Evolutionary conservation across 139 green algal genomes (phyloP).

Genomic region (Ettlia oleoabundans): DNA sequence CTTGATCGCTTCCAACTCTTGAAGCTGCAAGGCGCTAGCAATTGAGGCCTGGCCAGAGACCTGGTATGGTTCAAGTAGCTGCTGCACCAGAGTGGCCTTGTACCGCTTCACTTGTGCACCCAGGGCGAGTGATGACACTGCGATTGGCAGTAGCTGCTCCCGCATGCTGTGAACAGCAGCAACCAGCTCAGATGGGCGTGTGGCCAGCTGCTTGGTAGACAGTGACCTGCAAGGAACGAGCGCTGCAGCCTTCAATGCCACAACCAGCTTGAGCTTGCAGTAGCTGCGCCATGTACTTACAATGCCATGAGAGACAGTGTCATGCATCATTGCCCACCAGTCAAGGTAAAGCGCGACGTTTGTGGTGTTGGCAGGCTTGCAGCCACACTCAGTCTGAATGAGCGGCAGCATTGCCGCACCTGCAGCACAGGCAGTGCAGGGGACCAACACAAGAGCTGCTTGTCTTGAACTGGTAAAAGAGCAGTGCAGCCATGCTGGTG

Average conservation of each 20-base stretch:
- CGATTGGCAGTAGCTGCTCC: not conserved
- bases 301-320: no score
- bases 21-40: not conserved
- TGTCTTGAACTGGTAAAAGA: no score
- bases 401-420: not conserved
- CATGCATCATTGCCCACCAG: constrained; percentile 19
- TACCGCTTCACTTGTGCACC: not conserved
- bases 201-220: not conserved
- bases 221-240: constrained; percentile 27
- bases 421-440: no score
- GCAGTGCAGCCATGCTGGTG: no score
- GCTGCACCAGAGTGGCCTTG: not conserved
- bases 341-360: constrained; percentile 43
- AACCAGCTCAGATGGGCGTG: constrained; percentile 13
- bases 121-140: not conserved
- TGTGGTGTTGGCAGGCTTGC: not conserved
- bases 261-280: not conserved
- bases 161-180: not conserved
- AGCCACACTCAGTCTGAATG: constrained; percentile 17
- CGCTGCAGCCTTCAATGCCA: not conserved
- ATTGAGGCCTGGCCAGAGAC: not conserved
- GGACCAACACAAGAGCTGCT: no score
- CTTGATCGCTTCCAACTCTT: no score
- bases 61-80: constrained; percentile 8
- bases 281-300: not conserved